Percentiles rank a stretch among this genome's conserved stretches.
These are phyloP conservation scores for Dothistroma pini DNA, from an alignment of 2,329 filamentous ascomycete species.

Conservation along the genomic window DNA sequence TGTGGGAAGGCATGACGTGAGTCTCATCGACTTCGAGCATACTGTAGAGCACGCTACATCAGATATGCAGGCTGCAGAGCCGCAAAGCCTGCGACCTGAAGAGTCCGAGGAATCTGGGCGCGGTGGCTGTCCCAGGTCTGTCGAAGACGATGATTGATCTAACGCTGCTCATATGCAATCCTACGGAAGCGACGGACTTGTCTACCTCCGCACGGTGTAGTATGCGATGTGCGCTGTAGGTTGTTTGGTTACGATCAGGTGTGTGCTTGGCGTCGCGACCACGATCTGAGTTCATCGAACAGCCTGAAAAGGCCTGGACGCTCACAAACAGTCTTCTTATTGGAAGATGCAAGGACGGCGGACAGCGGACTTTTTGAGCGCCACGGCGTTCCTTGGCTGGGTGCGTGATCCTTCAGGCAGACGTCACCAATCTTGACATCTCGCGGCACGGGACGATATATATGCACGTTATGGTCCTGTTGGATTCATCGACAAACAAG, in stretches of 20 bases:
- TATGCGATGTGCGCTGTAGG: too few species aligned
- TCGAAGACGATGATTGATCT: not conserved
- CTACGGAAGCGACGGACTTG: too few species aligned
- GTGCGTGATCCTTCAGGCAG: not conserved
- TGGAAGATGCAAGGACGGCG: not conserved
- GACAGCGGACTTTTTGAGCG: not conserved
- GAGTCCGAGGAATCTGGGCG: not conserved
- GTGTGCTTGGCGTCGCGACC: not conserved
- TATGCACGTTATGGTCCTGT: not conserved
- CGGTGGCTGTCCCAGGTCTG: not conserved
- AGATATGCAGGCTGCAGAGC: not conserved
- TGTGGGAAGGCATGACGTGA: slow-evolving; percentile 5
- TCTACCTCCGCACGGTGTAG: too few species aligned
- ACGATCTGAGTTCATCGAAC: not conserved
- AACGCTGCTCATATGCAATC: too few species aligned
- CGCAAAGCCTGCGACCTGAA: not conserved
- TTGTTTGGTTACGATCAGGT: too few species aligned
- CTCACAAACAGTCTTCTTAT: not conserved
- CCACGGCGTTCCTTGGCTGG: not conserved
- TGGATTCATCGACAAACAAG: not conserved
- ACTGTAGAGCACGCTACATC: not conserved
- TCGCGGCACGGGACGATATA: not conserved
- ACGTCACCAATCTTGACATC: not conserved
- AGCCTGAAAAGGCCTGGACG: not conserved
- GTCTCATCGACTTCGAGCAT: slow-evolving; percentile 17